Evolutionary conservation across 768 basidiomycete genomes (phyloP), one percentile per base, ranked within the genome.

Genomic region (Kwoniella dejecticola): DNA sequence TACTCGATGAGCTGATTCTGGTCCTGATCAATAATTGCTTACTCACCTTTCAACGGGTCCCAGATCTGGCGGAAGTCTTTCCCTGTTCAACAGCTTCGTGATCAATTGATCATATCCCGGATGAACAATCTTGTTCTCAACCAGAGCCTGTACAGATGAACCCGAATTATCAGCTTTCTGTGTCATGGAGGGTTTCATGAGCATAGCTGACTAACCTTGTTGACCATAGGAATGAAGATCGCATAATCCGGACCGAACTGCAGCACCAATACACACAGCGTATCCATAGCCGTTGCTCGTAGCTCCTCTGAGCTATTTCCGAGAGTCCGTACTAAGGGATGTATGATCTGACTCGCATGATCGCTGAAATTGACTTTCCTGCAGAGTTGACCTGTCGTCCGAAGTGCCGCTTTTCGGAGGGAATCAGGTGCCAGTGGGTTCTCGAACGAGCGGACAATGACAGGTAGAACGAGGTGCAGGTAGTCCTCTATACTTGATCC

Each of bases 401-500:
- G 87, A 42, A 98, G 88, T 0, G 95, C 94, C 49, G 87, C 85
- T 79, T 91, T 91, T 44, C 94, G 87, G 49, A 99, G 81, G 11
- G 85, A 80, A 1, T 85, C 84, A 1, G 87, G 85, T 5, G 85
- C 87, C 62, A 92, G 91, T 1, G 85, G 78, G 33, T 89, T 84
- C 75, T 98, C 96, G 66, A 92, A 94, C 4, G 91, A 87, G 75
- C 86, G 88, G 57, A 97, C 88, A 62, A 98, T 91, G 67, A 94
- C 88, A 0, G 96, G 96, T 52, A 99, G 89, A 64, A 97, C 89
- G 38, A 99, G 87, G 79, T 98, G 95, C 15, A 98, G 83, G 78
- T 97, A 98, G 76, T 99, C 96, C 77, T 99, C 96, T 62, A 98
- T 89, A 77, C 94, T 97, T 2, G 90, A 84, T 4, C 96, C 96